These are phyloP conservation scores for Paracamarosporium sp. DNA, from an alignment of 2,329 filamentous ascomycete species.

Conservation along the genomic window DNA sequence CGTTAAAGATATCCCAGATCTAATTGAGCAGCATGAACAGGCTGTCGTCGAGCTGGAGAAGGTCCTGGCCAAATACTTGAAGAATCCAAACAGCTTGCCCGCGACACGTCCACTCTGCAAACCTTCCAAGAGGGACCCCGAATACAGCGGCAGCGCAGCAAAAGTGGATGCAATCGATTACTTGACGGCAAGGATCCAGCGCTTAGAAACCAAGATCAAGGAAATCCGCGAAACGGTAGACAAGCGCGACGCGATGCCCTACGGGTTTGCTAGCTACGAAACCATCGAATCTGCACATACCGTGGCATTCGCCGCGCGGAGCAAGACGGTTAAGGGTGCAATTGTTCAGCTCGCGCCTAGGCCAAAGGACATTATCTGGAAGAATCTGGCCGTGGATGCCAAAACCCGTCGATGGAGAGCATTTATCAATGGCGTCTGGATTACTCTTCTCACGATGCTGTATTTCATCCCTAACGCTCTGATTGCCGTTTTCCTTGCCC, in stretches of 20 bases:
- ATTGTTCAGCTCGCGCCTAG: constrained; percentile 80
- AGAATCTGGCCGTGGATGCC: constrained; percentile 80
- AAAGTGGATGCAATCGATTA: constrained; percentile 96
- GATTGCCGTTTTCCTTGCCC: constrained; percentile 92
- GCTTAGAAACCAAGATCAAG: constrained; percentile 83
- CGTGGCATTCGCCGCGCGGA: constrained; percentile 81
- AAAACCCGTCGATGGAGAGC: constrained; percentile 73
- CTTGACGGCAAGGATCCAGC: constrained; percentile 81
- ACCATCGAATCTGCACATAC: constrained; percentile 86
- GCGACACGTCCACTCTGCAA: constrained; percentile 77
- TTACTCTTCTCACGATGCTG: constrained; percentile 76
- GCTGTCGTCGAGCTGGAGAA: constrained; percentile 83
- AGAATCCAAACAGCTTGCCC: constrained; percentile 82
- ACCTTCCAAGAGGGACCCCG: constrained; percentile 76
- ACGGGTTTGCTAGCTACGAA: constrained; percentile 93
- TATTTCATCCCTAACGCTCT: constrained; percentile 94
- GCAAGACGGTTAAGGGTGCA: constrained; percentile 80
- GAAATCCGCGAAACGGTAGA: constrained; percentile 83
- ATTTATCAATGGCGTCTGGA: constrained; percentile 84
- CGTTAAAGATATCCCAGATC: constrained; percentile 83
- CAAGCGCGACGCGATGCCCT: constrained; percentile 85
- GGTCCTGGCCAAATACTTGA: constrained; percentile 87
- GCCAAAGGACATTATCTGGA: constrained; percentile 95
- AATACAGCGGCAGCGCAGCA: constrained; percentile 68
- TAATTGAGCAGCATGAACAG: constrained; percentile 84